phyloP scores from a whole-genome alignment of 768 basidiomycete species.

The Amanita pallidorosea region DNA sequence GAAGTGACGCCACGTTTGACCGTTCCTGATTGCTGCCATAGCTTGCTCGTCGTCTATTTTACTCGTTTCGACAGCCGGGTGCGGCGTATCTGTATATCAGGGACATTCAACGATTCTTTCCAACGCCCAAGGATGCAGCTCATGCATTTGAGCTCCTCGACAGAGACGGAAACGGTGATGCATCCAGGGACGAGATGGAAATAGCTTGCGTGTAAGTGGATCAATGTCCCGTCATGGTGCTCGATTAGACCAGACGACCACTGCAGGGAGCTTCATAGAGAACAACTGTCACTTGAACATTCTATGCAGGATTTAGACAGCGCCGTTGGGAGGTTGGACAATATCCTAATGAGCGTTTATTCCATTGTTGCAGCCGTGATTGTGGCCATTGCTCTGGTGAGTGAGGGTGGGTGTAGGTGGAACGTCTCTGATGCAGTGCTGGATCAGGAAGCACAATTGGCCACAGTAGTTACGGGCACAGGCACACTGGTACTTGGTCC shows the following conservation, averaged over 20 bases:
- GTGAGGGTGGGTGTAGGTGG: slow-evolving; percentile 16
- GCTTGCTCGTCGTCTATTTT: slow-evolving; percentile 79
- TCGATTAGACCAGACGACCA: neutral
- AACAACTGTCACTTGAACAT: slow-evolving; percentile 74
- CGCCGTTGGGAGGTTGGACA: slow-evolving; percentile 78
- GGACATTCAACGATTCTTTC: slow-evolving; percentile 68
- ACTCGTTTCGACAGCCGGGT: slow-evolving; percentile 64
- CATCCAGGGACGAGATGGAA: slow-evolving; percentile 64
- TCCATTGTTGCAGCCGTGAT: slow-evolving; percentile 64
- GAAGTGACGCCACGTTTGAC: slow-evolving; percentile 1
- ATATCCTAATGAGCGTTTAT: slow-evolving; percentile 78
- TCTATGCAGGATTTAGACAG: slow-evolving; percentile 87
- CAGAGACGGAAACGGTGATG: slow-evolving; percentile 64
- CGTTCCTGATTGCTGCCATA: slow-evolving; percentile 15
- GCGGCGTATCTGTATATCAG: slow-evolving; percentile 47
- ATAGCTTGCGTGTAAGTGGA: slow-evolving; percentile 51
- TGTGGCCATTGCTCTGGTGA: slow-evolving; percentile 68
- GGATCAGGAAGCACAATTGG: slow-evolving; percentile 60
- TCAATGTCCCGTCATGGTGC: neutral
- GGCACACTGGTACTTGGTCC: slow-evolving; percentile 45
- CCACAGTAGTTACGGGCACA: slow-evolving; percentile 66
- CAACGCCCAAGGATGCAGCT: slow-evolving; percentile 53
- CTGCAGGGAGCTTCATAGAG: slow-evolving; percentile 68
- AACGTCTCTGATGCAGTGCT: neutral
- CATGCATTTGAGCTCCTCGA: slow-evolving; percentile 62